Conservation (phyloP, 805 yeast genomes). For the Lipomyces spencermartinsiae region DNA sequence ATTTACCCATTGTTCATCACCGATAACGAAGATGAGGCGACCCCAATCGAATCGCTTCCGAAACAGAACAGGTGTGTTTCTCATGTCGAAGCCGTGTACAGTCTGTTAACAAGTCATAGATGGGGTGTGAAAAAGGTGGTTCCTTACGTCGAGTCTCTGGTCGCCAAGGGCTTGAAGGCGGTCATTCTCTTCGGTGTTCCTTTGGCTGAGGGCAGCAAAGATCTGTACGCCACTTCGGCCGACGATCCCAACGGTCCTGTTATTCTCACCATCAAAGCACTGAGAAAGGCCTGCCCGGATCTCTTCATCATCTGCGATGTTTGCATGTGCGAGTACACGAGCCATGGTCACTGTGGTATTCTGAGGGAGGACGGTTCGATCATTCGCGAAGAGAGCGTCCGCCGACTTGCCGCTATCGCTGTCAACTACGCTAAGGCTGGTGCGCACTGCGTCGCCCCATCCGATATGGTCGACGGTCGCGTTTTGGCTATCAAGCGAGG, state of each 20-base stretch:
- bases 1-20: slow-evolving; percentile 90
- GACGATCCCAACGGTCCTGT: slow-evolving; percentile 98
- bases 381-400: slow-evolving; percentile 73
- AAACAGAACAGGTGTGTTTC: slow-evolving; percentile 61
- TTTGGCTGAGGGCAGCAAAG: slow-evolving; percentile 74
- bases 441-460: slow-evolving; percentile 93
- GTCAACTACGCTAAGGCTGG: slow-evolving; percentile 96
- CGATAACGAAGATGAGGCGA: slow-evolving; percentile 81
- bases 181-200: slow-evolving; percentile 95
- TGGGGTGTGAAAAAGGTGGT: slow-evolving; percentile 81
- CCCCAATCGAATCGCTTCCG: slow-evolving; percentile 77
- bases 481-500: slow-evolving; percentile 86
- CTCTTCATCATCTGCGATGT: slow-evolving; percentile 92
- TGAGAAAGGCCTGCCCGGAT: slow-evolving; percentile 73
- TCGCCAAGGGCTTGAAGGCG: slow-evolving; percentile 79
- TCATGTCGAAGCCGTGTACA: not conserved
- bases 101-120: slow-evolving; percentile 46
- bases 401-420: slow-evolving; percentile 91
- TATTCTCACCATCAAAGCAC: slow-evolving; percentile 72
- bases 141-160: slow-evolving; percentile 71
- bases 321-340: slow-evolving; percentile 94
- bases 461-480: slow-evolving; percentile 98
- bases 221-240: slow-evolving; percentile 83
- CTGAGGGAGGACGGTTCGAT: slow-evolving; percentile 85
- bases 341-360: slow-evolving; percentile 98